These are phyloP conservation scores for Ramularia endophylla DNA, from an alignment of 2,329 filamentous ascomycete genomes.

Conservation along the genomic window DNA sequence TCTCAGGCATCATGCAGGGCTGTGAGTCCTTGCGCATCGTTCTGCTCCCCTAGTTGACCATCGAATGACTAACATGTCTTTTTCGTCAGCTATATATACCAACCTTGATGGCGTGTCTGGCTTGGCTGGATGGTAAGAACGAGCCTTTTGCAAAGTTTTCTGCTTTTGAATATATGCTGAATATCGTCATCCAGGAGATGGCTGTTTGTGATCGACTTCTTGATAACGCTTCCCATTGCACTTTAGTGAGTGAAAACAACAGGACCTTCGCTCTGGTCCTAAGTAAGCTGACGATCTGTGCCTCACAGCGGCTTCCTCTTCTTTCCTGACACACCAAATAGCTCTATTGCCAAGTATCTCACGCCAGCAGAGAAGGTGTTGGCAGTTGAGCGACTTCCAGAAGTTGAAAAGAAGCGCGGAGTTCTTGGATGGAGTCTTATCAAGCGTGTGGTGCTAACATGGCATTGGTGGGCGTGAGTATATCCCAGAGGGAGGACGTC, in stretches of 20 bases:
- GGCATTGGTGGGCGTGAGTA: slow-evolving; percentile 23
- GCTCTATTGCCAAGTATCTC: slow-evolving; percentile 45
- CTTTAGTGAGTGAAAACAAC: slow-evolving; percentile 29
- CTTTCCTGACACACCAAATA: slow-evolving; percentile 48
- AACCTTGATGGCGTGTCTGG: slow-evolving; percentile 44
- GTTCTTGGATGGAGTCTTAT: slow-evolving; percentile 20
- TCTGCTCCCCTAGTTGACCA: no score
- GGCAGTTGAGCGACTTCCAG: slow-evolving; percentile 20
- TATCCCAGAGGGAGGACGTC: no score
- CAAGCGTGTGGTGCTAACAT: slow-evolving; percentile 19
- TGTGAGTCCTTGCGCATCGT: no score
- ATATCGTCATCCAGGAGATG: slow-evolving; percentile 37
- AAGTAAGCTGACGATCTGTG: no score
- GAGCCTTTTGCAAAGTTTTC: no score
- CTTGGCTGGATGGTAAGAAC: slow-evolving; percentile 42
- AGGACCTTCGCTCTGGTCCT: no score
- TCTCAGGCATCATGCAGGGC: slow-evolving; percentile 57
- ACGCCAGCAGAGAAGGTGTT: slow-evolving; percentile 16
- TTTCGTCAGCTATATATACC: slow-evolving; percentile 32
- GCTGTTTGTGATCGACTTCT: slow-evolving; percentile 54
- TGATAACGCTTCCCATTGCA: slow-evolving; percentile 52
- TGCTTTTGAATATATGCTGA: neutral
- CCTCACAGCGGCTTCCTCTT: slow-evolving; percentile 42
- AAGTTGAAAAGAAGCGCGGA: slow-evolving; percentile 19
- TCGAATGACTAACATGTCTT: no score